Evolutionary conservation across 148 eudicot genomes (phyloP), one percentile per base, ranked within the genome.

Genomic region (Talinum fruticosum): DNA sequence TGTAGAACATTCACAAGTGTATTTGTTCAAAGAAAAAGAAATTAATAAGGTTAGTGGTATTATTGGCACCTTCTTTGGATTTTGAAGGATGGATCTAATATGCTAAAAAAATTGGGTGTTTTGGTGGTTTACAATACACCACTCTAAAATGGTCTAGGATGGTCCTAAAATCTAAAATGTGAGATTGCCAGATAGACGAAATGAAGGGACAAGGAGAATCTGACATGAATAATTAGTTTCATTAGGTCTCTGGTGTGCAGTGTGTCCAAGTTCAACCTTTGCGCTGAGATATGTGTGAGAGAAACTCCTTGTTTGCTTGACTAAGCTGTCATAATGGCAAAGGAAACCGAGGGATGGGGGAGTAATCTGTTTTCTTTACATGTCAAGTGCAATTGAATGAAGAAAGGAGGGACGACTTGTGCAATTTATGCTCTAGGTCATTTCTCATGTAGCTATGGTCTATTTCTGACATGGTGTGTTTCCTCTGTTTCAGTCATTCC

Each of bases 401-500:
- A 26, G 62, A 26, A 54, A 26, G 62, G 62, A 23, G 8, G n/a
- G 62, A 21, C 0, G 26, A 7, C 1, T 54, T 54, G 3, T 54
- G n/a, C 26, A 41, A 61, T 69, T 28, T 16, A 30, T 5, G 30
- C 45, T 32, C 21, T 21, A 67, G n/a, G 28, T 36, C 23, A 32
- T 79, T 66, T 72, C 41, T 65, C 66, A 15, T 32, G 38, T 44
- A 44, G 49, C 57, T 67, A 62, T 26, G 36, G 24, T 35, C 16
- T 69, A 29, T 21, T 18, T 69, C 45, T 69, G 28, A 69, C 54
- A 16, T 68, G 62, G 5, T 72, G 34, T 34, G 71, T 57, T 75
- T 18, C 44, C 36, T 78, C 23, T 88, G 79, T 75, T 86, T 84
- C 93, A 94, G 97, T 75, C 87, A 26, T 94, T 94, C 86, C 92